Conservation (phyloP, 257 asterid species). For the Plantago elongata region DNA sequence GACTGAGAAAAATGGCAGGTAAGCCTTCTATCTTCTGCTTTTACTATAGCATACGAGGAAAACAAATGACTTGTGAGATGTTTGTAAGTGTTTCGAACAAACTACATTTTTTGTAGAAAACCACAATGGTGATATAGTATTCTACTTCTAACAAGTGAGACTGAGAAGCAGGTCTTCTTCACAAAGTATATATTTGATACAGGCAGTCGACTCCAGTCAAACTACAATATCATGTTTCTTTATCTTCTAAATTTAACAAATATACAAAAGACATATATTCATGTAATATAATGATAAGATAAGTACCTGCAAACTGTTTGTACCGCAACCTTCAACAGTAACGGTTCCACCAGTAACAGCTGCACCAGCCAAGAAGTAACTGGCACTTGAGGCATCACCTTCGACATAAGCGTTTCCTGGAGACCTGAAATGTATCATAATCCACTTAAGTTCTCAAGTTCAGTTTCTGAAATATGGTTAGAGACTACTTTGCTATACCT, state of each 20-base stretch:
- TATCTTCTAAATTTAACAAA: too few relatives aligned
- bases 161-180: too few relatives aligned
- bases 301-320: conserved; percentile 91
- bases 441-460: conserved; percentile 9
- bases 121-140: neutral
- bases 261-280: neutral
- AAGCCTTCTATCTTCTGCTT: too few relatives aligned
- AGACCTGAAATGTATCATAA: conserved; percentile 43
- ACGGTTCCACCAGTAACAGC: conserved; percentile 92
- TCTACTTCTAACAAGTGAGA: neutral
- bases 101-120: neutral
- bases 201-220: too few relatives aligned
- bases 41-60: too few relatives aligned
- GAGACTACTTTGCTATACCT: conserved; percentile 22
- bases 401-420: conserved; percentile 97
- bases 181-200: too few relatives aligned
- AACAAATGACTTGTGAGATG: neutral
- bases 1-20: too few relatives aligned
- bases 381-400: conserved; percentile 99
- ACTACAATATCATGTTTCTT: too few relatives aligned
- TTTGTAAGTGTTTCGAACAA: neutral
- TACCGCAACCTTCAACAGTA: conserved; percentile 97
- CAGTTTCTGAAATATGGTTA: conserved; percentile 18
- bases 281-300: neutral
- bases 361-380: conserved; percentile 99